Base-by-base conservation (phyloP, 1,139 yeast genomes). In the Pichia norvegensis region DNA sequence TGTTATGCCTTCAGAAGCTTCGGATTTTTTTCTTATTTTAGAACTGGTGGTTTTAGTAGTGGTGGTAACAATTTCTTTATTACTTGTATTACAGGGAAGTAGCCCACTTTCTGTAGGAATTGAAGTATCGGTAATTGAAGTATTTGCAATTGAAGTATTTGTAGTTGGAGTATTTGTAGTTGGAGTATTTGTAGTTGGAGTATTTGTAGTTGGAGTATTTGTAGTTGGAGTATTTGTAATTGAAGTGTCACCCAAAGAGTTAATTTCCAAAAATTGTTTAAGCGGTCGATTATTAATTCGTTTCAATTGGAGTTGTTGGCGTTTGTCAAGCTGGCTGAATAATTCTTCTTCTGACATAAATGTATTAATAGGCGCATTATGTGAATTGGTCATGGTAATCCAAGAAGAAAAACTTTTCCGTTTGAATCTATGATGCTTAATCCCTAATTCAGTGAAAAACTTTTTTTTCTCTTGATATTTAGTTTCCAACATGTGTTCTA, bases 371-470 rank as follows among this genome's bases (percentile, higher is more conserved):
- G 44, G 22, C 1, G 17, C 27, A n/a, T n/a, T 14, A 19, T 35
- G 38, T 1, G 49, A 46, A 35, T 43, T 43, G 11, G 48, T 46
- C 41, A 48, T 36, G 8, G 38, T 21, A 36, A 47, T 38, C 53
- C 52, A 52, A 1, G 51, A 46, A 27, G 47, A 51, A 41, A 64
- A 64, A 33, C 46, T 54, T 36, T 44, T 55, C 40, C 62, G 58
- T 41, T 50, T 60, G 45, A 58, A 63, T 39, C 56, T 52, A 44
- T 62, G 66, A 17, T 52, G 46, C 23, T 54, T 51, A 0, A 61
- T 42, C 14, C 52, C 53, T 8, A 52, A 41, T 4, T 49, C 51
- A 8, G 57, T 61, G 42, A 52, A 60, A 36, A 60, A 55, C 17
- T 45, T 44, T 43, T 61, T 55, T 22, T 58, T 51, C 38, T 52